Evolutionary conservation across 176 grass and related monocot genomes (phyloP).

Genomic region (Hordeum marinum): DNA sequence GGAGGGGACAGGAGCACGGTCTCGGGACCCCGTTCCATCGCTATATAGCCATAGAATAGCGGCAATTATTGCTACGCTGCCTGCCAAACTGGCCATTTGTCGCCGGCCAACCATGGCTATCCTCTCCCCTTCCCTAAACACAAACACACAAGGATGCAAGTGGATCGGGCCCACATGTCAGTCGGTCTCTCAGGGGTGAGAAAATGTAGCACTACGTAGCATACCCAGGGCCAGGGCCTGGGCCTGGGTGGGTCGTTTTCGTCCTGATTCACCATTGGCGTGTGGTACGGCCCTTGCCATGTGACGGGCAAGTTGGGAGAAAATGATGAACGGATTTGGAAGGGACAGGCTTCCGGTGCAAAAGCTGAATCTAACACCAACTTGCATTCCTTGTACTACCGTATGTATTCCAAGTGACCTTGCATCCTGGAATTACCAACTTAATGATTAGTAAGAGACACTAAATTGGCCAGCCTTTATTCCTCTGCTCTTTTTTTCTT

Average conservation of each 20-base stretch:
- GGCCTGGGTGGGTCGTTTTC: not conserved
- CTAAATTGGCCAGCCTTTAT: not conserved
- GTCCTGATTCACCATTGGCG: not conserved
- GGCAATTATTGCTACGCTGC: constrained; percentile 23
- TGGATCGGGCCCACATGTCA: no score
- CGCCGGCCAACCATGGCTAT: not conserved
- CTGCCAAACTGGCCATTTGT: constrained; percentile 38
- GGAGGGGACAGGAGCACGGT: not conserved
- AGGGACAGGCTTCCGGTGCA: not conserved
- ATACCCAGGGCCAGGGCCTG: no score
- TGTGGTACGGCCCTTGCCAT: not conserved
- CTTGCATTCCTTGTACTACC: not conserved
- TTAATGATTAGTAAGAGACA: not conserved
- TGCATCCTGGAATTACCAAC: not conserved
- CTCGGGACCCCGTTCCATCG: not conserved
- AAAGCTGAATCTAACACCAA: not conserved
- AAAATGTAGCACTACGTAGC: no score
- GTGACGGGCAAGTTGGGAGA: constrained; percentile 13
- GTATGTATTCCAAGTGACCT: not conserved
- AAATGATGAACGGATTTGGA: not conserved
- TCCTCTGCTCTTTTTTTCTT: no score
- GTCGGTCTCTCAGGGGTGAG: no score
- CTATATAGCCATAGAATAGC: constrained; percentile 13
- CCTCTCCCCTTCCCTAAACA: no score
- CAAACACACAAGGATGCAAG: not conserved